Conservation (phyloP, 495 filamentous ascomycete genomes). For the Penicillium silybi region DNA sequence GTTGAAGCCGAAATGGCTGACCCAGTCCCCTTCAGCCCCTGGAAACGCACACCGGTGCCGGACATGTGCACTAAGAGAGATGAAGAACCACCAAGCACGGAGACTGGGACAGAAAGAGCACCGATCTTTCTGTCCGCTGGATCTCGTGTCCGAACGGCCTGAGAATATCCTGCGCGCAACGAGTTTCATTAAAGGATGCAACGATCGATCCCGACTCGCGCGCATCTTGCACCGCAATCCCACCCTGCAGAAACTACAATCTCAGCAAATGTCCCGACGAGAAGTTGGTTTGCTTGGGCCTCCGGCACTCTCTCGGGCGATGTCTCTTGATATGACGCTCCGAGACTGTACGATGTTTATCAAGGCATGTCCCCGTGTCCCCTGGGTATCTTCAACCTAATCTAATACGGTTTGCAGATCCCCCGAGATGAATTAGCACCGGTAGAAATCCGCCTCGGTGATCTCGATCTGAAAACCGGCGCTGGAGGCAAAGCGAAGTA, state of each 20-base stretch:
- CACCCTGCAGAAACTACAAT: slow-evolving; percentile 31
- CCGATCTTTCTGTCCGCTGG: slow-evolving; percentile 54
- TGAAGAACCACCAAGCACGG: slow-evolving; percentile 41
- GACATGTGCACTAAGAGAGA: slow-evolving; percentile 74
- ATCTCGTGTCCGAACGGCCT: slow-evolving; percentile 44
- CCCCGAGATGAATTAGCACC: slow-evolving; percentile 26
- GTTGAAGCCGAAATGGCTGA: slow-evolving; percentile 94
- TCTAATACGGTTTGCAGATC: slow-evolving; percentile 15
- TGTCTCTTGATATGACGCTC: slow-evolving; percentile 73
- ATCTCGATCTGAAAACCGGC: slow-evolving; percentile 83
- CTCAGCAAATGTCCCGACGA: slow-evolving; percentile 29
- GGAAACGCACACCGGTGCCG: slow-evolving; percentile 63
- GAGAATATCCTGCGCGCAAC: slow-evolving; percentile 36
- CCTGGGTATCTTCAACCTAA: background rate
- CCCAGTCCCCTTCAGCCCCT: slow-evolving; percentile 77
- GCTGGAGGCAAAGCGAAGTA: slow-evolving; percentile 63
- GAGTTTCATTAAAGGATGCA: slow-evolving; percentile 33
- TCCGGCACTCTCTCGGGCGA: slow-evolving; percentile 25
- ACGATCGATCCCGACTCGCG: slow-evolving; percentile 34
- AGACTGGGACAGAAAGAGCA: slow-evolving; percentile 21
- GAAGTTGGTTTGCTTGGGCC: slow-evolving; percentile 40
- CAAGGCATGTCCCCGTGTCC: slow-evolving; percentile 42
- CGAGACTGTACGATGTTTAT: slow-evolving; percentile 85
- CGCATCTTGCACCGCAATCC: slow-evolving; percentile 33
- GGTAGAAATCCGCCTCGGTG: slow-evolving; percentile 74